These are phyloP conservation scores for Datura wrightii DNA, from an alignment of 257 asterid genomes.

Conservation along the genomic window DNA sequence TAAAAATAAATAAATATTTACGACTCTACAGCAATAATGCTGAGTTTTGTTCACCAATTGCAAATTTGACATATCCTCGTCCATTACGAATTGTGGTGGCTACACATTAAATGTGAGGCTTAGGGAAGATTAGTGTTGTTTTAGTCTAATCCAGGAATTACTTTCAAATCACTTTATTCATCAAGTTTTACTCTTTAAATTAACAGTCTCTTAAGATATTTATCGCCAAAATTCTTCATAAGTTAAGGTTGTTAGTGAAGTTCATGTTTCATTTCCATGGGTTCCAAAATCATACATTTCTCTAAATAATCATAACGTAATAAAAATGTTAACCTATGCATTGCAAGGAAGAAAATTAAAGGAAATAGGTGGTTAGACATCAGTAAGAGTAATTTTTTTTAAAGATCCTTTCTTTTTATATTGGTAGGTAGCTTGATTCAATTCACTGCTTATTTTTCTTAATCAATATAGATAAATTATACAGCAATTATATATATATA, in stretches of 20 bases:
- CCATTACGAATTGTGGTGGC: too few relatives aligned
- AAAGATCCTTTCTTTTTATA: too few relatives aligned
- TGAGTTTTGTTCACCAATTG: background rate
- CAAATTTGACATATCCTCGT: background rate
- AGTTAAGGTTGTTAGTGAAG: background rate
- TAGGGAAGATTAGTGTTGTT: too few relatives aligned
- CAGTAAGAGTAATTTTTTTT: background rate
- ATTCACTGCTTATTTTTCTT: too few relatives aligned
- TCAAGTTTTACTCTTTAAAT: background rate
- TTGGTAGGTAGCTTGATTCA: too few relatives aligned
- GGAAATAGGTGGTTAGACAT: too few relatives aligned
- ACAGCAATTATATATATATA: too few relatives aligned
- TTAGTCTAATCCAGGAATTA: background rate
- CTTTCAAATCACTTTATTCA: background rate
- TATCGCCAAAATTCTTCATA: too few relatives aligned
- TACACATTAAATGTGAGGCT: too few relatives aligned
- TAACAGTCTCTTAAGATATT: background rate
- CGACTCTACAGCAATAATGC: accelerated
- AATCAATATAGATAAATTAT: too few relatives aligned
- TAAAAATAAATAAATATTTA: background rate
- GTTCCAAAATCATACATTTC: background rate
- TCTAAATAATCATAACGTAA: background rate
- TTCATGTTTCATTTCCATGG: background rate
- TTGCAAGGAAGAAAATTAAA: background rate
- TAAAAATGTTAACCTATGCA: background rate